Evolutionary conservation across 2,329 filamentous ascomycete species (phyloP), one percentile per base, ranked within the genome.

Genomic region (Paraconiothyrium sp.): DNA sequence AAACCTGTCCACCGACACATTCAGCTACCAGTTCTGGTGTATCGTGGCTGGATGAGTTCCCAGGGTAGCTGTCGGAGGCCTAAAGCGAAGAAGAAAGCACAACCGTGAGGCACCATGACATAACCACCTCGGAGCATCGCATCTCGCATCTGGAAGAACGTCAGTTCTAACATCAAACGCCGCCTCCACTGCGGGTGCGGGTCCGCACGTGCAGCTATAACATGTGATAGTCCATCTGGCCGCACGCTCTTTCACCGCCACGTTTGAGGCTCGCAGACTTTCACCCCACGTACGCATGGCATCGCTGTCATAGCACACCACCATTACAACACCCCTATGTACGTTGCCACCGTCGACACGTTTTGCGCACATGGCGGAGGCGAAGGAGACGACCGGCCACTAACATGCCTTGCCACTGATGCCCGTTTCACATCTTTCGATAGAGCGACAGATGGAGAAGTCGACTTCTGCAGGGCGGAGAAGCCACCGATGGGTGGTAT

Each of bases 351-450:
- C 10, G 4, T 16, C 4, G 14, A 20, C 24, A 48, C 46, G 22
- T 48, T 48, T 48, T 20, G 14, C 24, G 46, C 46, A 48, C 46
- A 48, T 48, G 41, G 41, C 41, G 20, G 22, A 39, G 39, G 39
- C 39, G 8, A n/a, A n/a, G 39, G 16, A 9, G 14, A 41, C 13
- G 13, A 16, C 14, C 39, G 16, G 16, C 39, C 39, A 20, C 39
- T n/a, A 41, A 41, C 5, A 5, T 41, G 2, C n/a, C 14, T 24
- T 24, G 20, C 20, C 43, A 24, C 20, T 46, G 43, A 20, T 46
- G 43, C 43, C n/a, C n/a, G 20, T 46, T 11, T 11, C 7, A 20
- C 10, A 20, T 5, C 10, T n/a, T 44, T 44, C 20, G 41, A 46
- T 46, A 14, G 20, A 46, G 20, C n/a, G 43, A 20, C 20, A 46